A percentile compares a stretch with the other conserved stretches of the same genome.
Evolutionary conservation across 31 red algal species (phyloP).

Genomic region (Pterothamnion heteromorphum): DNA sequence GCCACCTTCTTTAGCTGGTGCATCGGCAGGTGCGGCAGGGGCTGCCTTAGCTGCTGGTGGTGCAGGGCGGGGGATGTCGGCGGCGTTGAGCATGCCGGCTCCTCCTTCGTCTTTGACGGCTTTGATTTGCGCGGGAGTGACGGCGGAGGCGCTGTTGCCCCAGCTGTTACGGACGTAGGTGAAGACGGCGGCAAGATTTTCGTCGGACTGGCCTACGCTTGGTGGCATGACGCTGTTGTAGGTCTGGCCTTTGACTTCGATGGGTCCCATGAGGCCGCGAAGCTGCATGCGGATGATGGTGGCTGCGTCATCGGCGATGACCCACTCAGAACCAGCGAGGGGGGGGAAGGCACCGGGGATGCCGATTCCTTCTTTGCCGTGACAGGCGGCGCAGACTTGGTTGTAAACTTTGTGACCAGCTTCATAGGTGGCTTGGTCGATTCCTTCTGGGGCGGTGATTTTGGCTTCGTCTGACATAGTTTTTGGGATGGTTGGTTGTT

Average conservation of each 20-base stretch:
- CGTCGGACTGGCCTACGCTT: not conserved
- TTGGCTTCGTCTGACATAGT: no score
- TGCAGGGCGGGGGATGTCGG: no score
- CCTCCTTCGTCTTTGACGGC: not conserved
- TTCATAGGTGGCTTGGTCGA: no score
- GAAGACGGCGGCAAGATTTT: not conserved
- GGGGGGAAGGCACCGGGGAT: not conserved
- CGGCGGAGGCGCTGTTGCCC: not conserved
- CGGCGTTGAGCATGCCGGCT: not conserved
- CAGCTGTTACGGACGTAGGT: conserved; percentile 26
- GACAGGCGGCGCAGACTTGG: not conserved
- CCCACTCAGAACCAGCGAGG: not conserved
- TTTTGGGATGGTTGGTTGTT: no score
- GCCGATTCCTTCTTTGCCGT: not conserved
- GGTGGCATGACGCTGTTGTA: not conserved
- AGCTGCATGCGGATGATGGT: not conserved
- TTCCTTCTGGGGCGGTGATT: no score
- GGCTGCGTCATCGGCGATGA: not conserved
- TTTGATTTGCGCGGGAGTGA: not conserved
- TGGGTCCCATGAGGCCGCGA: not conserved
- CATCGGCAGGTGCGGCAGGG: no score
- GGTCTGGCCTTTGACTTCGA: not conserved
- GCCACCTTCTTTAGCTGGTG: no score
- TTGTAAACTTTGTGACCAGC: no score
- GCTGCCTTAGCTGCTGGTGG: no score